A percentile compares a stretch with the other conserved stretches of the same genome.
Evolutionary conservation across 2,329 filamentous ascomycete genomes (phyloP).

Genomic region (Xylaria sp.): DNA sequence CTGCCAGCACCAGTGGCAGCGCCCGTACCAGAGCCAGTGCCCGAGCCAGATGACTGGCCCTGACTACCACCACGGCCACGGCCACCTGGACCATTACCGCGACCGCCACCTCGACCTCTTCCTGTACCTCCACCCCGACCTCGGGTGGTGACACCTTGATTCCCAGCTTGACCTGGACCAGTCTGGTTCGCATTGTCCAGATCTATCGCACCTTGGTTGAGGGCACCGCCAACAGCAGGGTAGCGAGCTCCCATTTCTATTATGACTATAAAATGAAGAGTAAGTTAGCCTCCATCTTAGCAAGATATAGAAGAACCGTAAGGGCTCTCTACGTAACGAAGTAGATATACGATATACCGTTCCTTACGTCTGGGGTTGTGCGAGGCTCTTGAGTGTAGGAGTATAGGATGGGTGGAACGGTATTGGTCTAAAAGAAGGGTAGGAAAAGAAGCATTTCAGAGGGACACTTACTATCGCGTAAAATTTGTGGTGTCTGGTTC

Average conservation of each 20-base stretch:
- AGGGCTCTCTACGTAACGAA: background rate
- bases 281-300: background rate
- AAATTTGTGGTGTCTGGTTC: background rate
- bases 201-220: slow-evolving; percentile 1
- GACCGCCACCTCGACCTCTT: background rate
- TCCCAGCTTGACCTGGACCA: background rate
- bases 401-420: background rate
- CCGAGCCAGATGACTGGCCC: background rate
- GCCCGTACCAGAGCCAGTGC: too few relatives aligned
- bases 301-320: background rate
- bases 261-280: background rate
- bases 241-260: background rate
- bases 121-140: background rate
- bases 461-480: slow-evolving; percentile 10
- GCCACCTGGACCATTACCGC: background rate
- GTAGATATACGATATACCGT: background rate
- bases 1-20: background rate
- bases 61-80: background rate
- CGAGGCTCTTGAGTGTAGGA: background rate
- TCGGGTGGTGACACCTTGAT: background rate
- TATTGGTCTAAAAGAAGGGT: background rate
- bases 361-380: background rate
- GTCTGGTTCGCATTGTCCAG: too few relatives aligned
- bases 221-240: background rate
- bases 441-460: background rate